Conservation (phyloP, 257 asterid genomes). For the Gentiana dahurica region DNA sequence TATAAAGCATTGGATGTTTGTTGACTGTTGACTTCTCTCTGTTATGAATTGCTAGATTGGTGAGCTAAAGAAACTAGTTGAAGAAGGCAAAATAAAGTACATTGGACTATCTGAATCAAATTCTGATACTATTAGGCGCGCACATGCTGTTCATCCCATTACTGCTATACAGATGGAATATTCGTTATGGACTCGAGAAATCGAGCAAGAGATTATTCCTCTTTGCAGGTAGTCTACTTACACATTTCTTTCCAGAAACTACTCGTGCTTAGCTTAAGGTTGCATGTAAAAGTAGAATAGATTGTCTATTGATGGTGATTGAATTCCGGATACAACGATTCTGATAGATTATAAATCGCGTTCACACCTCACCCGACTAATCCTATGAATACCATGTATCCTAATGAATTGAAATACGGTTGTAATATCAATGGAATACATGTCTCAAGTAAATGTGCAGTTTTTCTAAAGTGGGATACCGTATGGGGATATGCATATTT, state of each 20-base stretch:
- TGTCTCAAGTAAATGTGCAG: too few relatives aligned
- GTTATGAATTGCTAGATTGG: slow-evolving; percentile 25
- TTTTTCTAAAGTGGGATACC: too few relatives aligned
- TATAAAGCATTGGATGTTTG: too few relatives aligned
- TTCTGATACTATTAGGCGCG: slow-evolving; percentile 48
- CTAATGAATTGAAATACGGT: too few relatives aligned
- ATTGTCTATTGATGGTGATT: too few relatives aligned
- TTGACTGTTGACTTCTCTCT: not conserved
- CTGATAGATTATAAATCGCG: too few relatives aligned
- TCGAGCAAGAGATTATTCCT: slow-evolving; percentile 42
- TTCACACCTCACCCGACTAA: too few relatives aligned
- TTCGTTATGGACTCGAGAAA: slow-evolving; percentile 55
- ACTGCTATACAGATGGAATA: slow-evolving; percentile 54
- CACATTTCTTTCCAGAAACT: not conserved
- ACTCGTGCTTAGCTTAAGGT: not conserved
- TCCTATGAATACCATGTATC: too few relatives aligned
- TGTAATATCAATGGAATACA: too few relatives aligned
- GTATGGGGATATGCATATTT: too few relatives aligned
- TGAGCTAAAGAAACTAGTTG: slow-evolving; percentile 44
- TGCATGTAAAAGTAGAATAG: not conserved
- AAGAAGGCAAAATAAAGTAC: slow-evolving; percentile 50
- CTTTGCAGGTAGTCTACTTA: slow-evolving; percentile 26
- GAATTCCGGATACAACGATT: too few relatives aligned
- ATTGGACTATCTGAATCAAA: slow-evolving; percentile 59
- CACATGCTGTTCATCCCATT: slow-evolving; percentile 54